Evolutionary conservation across 257 asterid genomes (phyloP), one percentile per base, ranked within the genome.

Genomic region (Solanum okadae): DNA sequence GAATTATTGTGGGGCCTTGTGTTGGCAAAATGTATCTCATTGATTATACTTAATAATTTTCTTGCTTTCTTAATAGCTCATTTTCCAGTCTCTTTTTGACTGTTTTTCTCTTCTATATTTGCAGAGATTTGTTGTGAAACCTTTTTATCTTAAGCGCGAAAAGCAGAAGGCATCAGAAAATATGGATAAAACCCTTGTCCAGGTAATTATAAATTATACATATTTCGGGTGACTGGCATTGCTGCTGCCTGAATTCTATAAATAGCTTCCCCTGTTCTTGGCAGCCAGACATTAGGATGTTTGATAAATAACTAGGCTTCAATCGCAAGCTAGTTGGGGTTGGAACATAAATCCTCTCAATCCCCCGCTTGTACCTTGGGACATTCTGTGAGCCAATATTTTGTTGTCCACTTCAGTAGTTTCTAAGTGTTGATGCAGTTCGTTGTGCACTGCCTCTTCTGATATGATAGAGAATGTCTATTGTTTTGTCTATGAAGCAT

Each of bases 41-140:
- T 31, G 46, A 31, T 82, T 82, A 11, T 46, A 81, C 14, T 81
- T 29, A 2, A 18, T 49, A 82, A 27, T 31, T 81, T 81, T 56
- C 68, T 81, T 10, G 8, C 23, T 81, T 44, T 44, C 29, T 81
- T 49, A 52, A 52, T 11, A 10, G 31, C 71, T 49, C 44, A 82
- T 82, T 49, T 82, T 33, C 70, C 42, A 49, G 70, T 42, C 38
- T 3, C n/a, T 46, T 46, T 42, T 81, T 52, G 20, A 89, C 46
- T 59, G 42, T 14, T 75, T 59, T 87, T 31, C 33, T 14, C 83
- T 83, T 91, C 81, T 90, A 34, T 88, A 85, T 86, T 91, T 93
- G 91, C 98, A 97, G 99, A 94, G 88, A 82, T 95, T 91, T 86
- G 92, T 95, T 89, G 86, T 94, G 89, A 95, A 97, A 86, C 99